Base-by-base conservation (phyloP, 768 basidiomycete genomes). In the Rhodotorula paludigena region DNA sequence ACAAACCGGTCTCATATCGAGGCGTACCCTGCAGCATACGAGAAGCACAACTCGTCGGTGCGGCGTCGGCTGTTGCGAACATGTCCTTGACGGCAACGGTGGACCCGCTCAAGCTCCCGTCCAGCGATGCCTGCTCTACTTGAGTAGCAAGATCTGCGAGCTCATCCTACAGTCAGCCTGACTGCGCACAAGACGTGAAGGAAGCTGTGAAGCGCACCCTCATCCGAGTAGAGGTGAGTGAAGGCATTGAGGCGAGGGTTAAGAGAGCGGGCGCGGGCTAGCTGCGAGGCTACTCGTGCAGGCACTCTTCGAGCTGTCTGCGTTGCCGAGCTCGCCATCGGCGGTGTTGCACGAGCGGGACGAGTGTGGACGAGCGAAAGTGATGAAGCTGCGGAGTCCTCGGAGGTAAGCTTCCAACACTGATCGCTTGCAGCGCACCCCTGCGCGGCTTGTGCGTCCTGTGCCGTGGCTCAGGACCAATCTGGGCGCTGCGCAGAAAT, bases 1-100 rank as follows among this genome's bases (percentile, higher is more conserved):
- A n/a, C n/a, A n/a, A n/a, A n/a, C n/a, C n/a, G n/a, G n/a, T n/a
- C n/a, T 38, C 41, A 48, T 18, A 18, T 0, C 11, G 30, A 15
- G 12, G 42, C 68, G 12, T 52, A 71, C 70, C 59, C 30, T 36
- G 12, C 23, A 72, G 63, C 66, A 67, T 72, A 15, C 59, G 20
- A 1, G 49, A 53, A 0, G 62, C 65, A n/a, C 65, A 66, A 2
- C 62, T 67, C 1, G 70, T 72, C 25, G 45, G 32, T 16, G 56
- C 61, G 23, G 33, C 35, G n/a, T 54, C 66, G 15, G 60, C 48
- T 11, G 70, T 72, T 28, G 62, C 63, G 51, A 72, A 64, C 39
- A 72, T 47, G 44, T 72, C 70, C 58, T 72, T 72, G 28, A 72
- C 58, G 10, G 42, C 70, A 59, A 72, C 55, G 5, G 42, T 18